Evolutionary conservation across 148 eudicot genomes (phyloP).

Genomic region (Rhododendron williamsianum): DNA sequence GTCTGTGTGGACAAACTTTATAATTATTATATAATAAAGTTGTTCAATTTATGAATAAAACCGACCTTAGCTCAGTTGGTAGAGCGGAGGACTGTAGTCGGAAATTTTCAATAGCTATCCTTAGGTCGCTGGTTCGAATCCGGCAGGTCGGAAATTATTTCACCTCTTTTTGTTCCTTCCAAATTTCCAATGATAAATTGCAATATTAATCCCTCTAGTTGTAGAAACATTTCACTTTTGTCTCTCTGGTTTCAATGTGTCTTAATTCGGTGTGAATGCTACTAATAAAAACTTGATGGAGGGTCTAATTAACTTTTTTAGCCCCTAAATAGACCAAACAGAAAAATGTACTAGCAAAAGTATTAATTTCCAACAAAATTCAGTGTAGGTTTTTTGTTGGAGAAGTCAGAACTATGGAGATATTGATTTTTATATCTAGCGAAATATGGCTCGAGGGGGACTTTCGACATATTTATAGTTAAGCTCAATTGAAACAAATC

Average conservation of each 20-base stretch:
- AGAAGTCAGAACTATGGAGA: too few relatives aligned
- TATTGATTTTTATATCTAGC: too few relatives aligned
- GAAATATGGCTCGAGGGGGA: too few relatives aligned
- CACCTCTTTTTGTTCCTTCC: too few relatives aligned
- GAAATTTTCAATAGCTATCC: slow-evolving; percentile 24
- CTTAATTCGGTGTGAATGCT: background rate
- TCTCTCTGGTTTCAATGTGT: background rate
- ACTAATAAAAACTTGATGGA: background rate
- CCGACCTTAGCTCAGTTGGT: slow-evolving; percentile 1
- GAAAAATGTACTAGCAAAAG: background rate
- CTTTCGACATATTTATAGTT: too few relatives aligned
- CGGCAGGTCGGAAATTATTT: slow-evolving; percentile 47
- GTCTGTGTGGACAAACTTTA: too few relatives aligned
- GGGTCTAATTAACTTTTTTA: background rate
- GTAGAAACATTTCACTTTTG: background rate
- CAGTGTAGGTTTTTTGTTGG: background rate
- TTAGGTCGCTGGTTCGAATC: slow-evolving; percentile 88
- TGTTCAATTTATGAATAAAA: background rate
- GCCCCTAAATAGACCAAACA: background rate
- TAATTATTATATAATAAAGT: too few relatives aligned
- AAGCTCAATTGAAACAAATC: too few relatives aligned
- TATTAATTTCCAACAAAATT: background rate
- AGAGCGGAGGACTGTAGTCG: background rate
- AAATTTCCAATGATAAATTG: background rate
- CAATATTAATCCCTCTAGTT: background rate